These are phyloP conservation scores for Ajuga chamaepitys DNA, from an alignment of 257 asterid genomes.

Conservation along the genomic window DNA sequence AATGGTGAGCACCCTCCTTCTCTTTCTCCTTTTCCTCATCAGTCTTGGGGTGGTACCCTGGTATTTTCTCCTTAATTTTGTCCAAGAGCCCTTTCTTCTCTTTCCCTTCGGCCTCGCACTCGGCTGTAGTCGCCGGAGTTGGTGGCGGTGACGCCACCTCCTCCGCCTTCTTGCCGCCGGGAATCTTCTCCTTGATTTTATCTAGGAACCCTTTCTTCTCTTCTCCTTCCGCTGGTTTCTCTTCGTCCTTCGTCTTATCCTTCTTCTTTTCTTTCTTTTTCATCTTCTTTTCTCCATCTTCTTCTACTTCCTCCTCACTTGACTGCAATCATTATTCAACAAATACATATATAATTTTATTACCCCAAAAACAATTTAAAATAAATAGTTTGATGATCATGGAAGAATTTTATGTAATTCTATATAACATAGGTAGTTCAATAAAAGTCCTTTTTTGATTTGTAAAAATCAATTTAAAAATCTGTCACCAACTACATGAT, in stretches of 20 bases:
- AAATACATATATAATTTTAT: no score
- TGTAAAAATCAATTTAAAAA: no score
- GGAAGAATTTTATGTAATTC: no score
- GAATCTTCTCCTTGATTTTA: slow-evolving; percentile 72
- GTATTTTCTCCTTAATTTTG: slow-evolving; percentile 76
- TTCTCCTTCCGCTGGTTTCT: slow-evolving; percentile 25
- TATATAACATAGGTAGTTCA: no score
- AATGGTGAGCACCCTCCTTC: slow-evolving; percentile 1
- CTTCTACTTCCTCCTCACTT: slow-evolving; percentile 67
- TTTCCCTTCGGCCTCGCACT: slow-evolving; percentile 22
- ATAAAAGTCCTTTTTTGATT: no score
- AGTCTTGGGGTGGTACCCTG: slow-evolving; percentile 50
- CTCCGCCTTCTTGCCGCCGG: slow-evolving; percentile 53
- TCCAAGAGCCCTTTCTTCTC: slow-evolving; percentile 69
- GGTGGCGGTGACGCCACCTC: slow-evolving; percentile 28
- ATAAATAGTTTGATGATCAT: no score
- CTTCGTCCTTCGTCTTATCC: slow-evolving; percentile 25
- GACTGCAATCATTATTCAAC: slow-evolving; percentile 33
- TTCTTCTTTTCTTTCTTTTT: slow-evolving; percentile 45
- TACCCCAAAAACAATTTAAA: no score
- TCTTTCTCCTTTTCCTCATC: slow-evolving; percentile 47
- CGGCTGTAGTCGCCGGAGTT: slow-evolving; percentile 13
- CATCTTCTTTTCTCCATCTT: slow-evolving; percentile 49
- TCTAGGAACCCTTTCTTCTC: slow-evolving; percentile 68
- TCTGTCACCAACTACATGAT: no score